Conservation (phyloP, 129 eudicot genomes). For the Flaveria bidentis region DNA sequence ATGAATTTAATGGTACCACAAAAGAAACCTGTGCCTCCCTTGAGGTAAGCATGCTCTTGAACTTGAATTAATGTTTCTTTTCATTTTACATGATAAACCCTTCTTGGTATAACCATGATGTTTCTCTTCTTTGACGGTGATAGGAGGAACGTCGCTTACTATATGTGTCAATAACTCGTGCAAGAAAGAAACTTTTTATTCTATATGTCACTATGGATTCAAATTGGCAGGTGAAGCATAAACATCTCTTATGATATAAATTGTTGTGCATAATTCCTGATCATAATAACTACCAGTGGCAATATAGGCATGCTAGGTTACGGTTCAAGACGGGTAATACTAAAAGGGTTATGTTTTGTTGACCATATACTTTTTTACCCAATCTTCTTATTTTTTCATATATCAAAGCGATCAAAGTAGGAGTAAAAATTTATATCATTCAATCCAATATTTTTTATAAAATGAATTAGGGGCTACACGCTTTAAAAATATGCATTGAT, state of each 20-base stretch:
- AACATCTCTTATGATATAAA: conserved; percentile 1
- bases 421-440: neutral
- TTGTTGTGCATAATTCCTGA: neutral
- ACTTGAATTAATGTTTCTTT: neutral
- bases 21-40: conserved; percentile 61
- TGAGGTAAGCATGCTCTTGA: conserved; percentile 56
- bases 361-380: neutral
- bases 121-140: conserved; percentile 14
- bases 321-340: neutral
- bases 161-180: conserved; percentile 95
- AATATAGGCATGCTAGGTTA: neutral
- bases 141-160: conserved; percentile 93
- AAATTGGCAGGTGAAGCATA: conserved; percentile 78
- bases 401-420: neutral
- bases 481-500: neutral
- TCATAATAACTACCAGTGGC: neutral
- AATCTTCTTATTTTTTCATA: neutral
- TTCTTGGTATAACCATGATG: neutral
- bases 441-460: neutral
- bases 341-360: neutral
- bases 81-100: conserved; percentile 3
- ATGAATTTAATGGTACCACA: conserved; percentile 68
- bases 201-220: conserved; percentile 80
- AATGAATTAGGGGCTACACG: neutral
- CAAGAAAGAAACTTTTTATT: conserved; percentile 80